Evolutionary conservation across 441 rosid genomes (phyloP), one percentile per base, ranked within the genome.

Genomic region (Erodium trifolium): DNA sequence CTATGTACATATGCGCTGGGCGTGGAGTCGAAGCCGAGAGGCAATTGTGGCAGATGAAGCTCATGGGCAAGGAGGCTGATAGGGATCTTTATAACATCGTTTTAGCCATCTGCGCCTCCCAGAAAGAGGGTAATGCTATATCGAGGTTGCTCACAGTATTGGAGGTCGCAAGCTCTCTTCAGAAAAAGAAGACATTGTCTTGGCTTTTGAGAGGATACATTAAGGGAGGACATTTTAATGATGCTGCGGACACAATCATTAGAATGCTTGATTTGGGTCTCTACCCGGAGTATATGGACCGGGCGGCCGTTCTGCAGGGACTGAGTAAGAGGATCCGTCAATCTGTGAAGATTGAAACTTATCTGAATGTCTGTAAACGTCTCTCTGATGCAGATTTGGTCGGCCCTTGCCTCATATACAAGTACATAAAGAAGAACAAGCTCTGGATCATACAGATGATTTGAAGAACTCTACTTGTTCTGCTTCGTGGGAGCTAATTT

Each of bases 1-100:
- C 91, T 19, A 87, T 90, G 97, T 84, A 93, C 73, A 80, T 93
- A 35, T 93, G 93, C 27, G 88, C 91, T 2, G 94, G 97, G 57
- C 84, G 77, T 62, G 98, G 96, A 71, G 81, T 79, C 14, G 95
- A 88, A 51, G 96, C 93, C 16, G 96, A 93, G 80, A 85, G 81
- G 69, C 94, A 93, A 76, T 77, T 93, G 43, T 90, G 98, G 98
- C 81, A 90, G 77, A 90, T 88, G 96, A 90, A 88, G 72, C 83
- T 93, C 62, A 82, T 74, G 9, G 98, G 98, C 65, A 87, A 77
- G 76, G 90, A 92, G 73, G 90, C 96, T 5, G 98, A 90, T 70
- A 77, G 75, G 39, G 94, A 88, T 16, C 93, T 90, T 43, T 82
- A 87, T 31, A 93, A 90, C 77, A 83, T 88, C 66, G 94, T 93